These are phyloP conservation scores for Lipomyces sp. DNA, from an alignment of 805 yeast species.

Conservation along the genomic window DNA sequence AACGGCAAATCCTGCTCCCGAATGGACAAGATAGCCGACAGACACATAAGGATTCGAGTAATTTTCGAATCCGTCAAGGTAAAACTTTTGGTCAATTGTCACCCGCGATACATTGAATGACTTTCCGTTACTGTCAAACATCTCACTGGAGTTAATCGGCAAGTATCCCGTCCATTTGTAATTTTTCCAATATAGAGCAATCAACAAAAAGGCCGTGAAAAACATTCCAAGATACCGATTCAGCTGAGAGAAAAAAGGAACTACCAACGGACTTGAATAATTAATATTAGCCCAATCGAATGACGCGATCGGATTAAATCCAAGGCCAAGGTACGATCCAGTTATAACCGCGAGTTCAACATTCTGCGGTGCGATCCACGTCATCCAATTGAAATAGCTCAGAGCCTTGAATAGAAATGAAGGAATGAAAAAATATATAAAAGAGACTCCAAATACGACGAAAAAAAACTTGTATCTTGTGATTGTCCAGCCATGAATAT, in stretches of 20 bases:
- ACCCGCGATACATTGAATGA: conserved; percentile 50
- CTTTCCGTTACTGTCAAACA: conserved; percentile 35
- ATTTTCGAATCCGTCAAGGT: conserved; percentile 46
- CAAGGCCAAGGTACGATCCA: conserved; percentile 59
- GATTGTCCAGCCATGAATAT: conserved; percentile 53
- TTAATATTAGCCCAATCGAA: conserved; percentile 67
- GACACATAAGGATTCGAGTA: conserved; percentile 61
- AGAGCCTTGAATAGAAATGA: conserved; percentile 57
- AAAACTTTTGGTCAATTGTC: conserved; percentile 45
- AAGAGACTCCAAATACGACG: conserved; percentile 41
- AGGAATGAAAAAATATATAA: conserved; percentile 57
- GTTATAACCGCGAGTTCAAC: conserved; percentile 61
- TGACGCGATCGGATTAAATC: conserved; percentile 57
- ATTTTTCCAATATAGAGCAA: conserved; percentile 7
- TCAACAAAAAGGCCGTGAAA: background rate
- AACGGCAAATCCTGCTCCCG: conserved; percentile 48
- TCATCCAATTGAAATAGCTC: conserved; percentile 54
- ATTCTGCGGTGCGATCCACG: conserved; percentile 59
- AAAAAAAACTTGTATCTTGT: conserved; percentile 50
- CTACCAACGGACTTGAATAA: conserved; percentile 36
- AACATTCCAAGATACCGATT: background rate
- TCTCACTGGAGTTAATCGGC: conserved; percentile 47
- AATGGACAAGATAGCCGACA: conserved; percentile 35
- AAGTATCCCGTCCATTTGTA: conserved; percentile 38
- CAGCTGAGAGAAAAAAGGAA: background rate